These are phyloP conservation scores for Myrmaecium sp. DNA, from an alignment of 2,329 filamentous ascomycete genomes.

Conservation along the genomic window DNA sequence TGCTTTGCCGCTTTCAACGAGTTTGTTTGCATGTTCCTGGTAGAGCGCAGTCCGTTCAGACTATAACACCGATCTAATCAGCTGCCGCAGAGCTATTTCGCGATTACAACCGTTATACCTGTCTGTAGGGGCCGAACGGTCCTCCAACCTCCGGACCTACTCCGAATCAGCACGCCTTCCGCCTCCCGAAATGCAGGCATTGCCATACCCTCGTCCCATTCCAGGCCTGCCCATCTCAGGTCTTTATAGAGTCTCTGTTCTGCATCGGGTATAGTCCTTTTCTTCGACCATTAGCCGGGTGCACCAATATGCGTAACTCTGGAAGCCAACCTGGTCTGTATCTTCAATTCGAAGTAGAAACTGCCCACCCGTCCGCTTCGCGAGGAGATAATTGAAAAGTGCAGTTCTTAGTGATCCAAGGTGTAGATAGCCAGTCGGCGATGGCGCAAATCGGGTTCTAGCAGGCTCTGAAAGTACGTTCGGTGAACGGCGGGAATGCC, in stretches of 20 bases:
- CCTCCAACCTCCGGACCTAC: slow-evolving; percentile 65
- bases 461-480: slow-evolving; percentile 36
- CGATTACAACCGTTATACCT: slow-evolving; percentile 8
- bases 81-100: not conserved
- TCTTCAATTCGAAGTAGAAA: slow-evolving; percentile 89
- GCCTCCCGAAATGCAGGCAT: not conserved
- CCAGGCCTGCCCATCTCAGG: slow-evolving; percentile 70
- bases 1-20: slow-evolving; percentile 56
- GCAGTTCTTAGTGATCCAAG: slow-evolving; percentile 83
- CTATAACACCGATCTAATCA: slow-evolving; percentile 22
- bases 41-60: slow-evolving; percentile 69
- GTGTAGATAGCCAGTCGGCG: slow-evolving; percentile 86
- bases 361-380: slow-evolving; percentile 70
- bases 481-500: no score
- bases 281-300: slow-evolving; percentile 36
- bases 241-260: slow-evolving; percentile 65
- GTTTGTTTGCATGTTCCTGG: slow-evolving; percentile 46
- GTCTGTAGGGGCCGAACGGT: slow-evolving; percentile 71
- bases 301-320: no score
- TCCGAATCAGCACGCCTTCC: slow-evolving; percentile 1
- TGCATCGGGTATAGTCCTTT: slow-evolving; percentile 63
- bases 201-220: slow-evolving; percentile 72
- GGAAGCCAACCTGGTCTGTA: slow-evolving; percentile 57
- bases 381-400: slow-evolving; percentile 88
- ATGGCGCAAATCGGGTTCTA: slow-evolving; percentile 82